Evolutionary conservation across 2,329 filamentous ascomycete species (phyloP).

Genomic region (Monosporascus sp.): DNA sequence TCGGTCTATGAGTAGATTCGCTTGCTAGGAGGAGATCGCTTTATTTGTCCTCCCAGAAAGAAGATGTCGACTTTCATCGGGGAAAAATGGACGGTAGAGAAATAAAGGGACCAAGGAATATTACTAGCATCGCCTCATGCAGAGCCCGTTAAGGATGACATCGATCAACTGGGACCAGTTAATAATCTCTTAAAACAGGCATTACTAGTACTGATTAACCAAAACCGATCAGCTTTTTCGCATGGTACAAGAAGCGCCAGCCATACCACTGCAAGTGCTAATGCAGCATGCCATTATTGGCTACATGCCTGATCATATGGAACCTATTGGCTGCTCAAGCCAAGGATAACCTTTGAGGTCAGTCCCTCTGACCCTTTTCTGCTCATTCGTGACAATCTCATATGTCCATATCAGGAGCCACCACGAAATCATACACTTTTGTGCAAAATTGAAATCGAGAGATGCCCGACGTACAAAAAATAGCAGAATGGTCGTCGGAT

Average conservation of each 20-base stretch:
- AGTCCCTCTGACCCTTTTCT: background rate
- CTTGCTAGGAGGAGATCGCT: too few relatives aligned
- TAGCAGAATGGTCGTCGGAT: too few relatives aligned
- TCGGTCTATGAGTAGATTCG: too few relatives aligned
- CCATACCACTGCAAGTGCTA: background rate
- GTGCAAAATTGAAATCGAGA: too few relatives aligned
- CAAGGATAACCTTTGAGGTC: background rate
- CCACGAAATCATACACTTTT: background rate
- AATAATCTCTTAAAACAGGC: background rate
- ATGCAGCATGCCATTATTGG: constrained; percentile 1
- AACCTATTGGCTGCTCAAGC: background rate
- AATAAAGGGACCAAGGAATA: too few relatives aligned
- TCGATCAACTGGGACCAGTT: background rate
- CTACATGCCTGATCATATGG: background rate
- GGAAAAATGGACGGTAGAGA: too few relatives aligned
- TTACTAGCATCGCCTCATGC: background rate
- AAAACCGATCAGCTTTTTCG: background rate
- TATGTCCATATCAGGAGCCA: background rate
- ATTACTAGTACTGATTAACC: background rate
- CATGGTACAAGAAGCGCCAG: background rate
- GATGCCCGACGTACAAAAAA: too few relatives aligned
- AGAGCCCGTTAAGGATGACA: background rate
- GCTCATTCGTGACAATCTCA: background rate
- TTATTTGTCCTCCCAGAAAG: too few relatives aligned
- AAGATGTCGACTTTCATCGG: too few relatives aligned